Percentiles rank a stretch among this genome's conserved stretches.
Conservation (phyloP, 1,284 basidiomycete genomes). For the Omphalotus olearius region DNA sequence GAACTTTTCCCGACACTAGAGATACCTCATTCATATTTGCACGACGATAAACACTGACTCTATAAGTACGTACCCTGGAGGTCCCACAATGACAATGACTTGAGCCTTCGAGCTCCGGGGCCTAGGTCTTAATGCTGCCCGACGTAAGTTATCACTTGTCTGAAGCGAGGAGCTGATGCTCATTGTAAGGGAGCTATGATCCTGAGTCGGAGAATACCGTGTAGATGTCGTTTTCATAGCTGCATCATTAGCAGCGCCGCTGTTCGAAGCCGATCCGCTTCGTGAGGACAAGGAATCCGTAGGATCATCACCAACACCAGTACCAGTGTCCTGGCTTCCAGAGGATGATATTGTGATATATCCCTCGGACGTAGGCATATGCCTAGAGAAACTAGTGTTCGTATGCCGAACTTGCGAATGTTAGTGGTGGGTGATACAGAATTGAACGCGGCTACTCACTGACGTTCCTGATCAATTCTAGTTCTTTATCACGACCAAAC, state of each 20-base stretch:
- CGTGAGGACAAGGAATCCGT: slow-evolving; percentile 43
- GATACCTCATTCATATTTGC: neutral
- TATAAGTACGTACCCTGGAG: slow-evolving; percentile 49
- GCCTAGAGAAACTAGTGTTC: slow-evolving; percentile 58
- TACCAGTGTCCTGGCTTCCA: slow-evolving; percentile 30
- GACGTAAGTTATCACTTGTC: slow-evolving; percentile 38
- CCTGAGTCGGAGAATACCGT: slow-evolving; percentile 13
- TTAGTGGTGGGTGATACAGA: neutral
- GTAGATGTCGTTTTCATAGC: slow-evolving; percentile 6
- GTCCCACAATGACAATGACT: slow-evolving; percentile 57
- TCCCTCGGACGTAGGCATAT: slow-evolving; percentile 41
- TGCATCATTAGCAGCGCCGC: slow-evolving; percentile 5
- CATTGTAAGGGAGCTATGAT: slow-evolving; percentile 21
- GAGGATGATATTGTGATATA: slow-evolving; percentile 33
- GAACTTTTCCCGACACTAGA: slow-evolving; percentile 67
- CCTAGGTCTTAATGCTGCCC: slow-evolving; percentile 38
- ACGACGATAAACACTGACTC: neutral
- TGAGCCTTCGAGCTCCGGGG: slow-evolving; percentile 45
- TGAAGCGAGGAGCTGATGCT: slow-evolving; percentile 29
- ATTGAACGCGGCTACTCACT: slow-evolving; percentile 32
- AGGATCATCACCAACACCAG: slow-evolving; percentile 35
- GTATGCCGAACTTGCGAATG: slow-evolving; percentile 43
- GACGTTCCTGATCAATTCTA: slow-evolving; percentile 61
- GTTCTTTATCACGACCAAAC: slow-evolving; percentile 69
- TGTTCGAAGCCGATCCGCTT: slow-evolving; percentile 28